Conservation (phyloP, 2,329 filamentous ascomycete species). For the Aspergillus piperis region DNA sequence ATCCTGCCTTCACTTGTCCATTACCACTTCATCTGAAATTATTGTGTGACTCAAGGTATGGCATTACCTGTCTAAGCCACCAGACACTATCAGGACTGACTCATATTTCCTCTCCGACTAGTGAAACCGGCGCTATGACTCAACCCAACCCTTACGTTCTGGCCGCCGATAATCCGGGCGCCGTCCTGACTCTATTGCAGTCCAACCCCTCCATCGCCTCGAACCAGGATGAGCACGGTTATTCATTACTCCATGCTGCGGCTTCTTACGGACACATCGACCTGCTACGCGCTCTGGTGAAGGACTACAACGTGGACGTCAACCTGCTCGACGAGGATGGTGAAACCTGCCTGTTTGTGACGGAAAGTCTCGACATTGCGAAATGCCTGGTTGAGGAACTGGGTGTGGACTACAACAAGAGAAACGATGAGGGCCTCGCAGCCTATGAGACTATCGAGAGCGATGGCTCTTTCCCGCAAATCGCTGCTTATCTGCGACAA, state of each 20-base stretch:
- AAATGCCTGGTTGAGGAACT: slow-evolving; percentile 80
- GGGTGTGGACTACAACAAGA: slow-evolving; percentile 64
- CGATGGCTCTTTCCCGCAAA: slow-evolving; percentile 75
- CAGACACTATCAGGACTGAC: slow-evolving; percentile 8
- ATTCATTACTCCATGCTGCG: slow-evolving; percentile 90
- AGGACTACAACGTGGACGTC: slow-evolving; percentile 74
- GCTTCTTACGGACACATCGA: slow-evolving; percentile 87
- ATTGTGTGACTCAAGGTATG: slow-evolving; percentile 7
- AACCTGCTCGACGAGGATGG: slow-evolving; percentile 86
- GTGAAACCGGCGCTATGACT: slow-evolving; percentile 31
- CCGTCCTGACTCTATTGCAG: slow-evolving; percentile 72
- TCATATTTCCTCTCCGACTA: slow-evolving; percentile 3
- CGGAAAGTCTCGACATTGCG: slow-evolving; percentile 77
- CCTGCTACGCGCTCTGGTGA: slow-evolving; percentile 73
- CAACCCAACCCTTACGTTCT: slow-evolving; percentile 67
- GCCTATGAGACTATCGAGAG: slow-evolving; percentile 77
- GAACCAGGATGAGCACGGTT: slow-evolving; percentile 84
- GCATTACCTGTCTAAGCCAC: not conserved
- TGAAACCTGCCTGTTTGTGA: slow-evolving; percentile 93
- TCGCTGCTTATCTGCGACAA: slow-evolving; percentile 69
- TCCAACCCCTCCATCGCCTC: slow-evolving; percentile 74
- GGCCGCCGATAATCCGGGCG: slow-evolving; percentile 77
- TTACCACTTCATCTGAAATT: not conserved
- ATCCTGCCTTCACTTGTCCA: not conserved
- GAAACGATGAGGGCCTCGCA: slow-evolving; percentile 74